Percentiles rank a stretch among this genome's conserved stretches.
Evolutionary conservation across 148 eudicot species (phyloP).

Genomic region (Polygonum aviculare): DNA sequence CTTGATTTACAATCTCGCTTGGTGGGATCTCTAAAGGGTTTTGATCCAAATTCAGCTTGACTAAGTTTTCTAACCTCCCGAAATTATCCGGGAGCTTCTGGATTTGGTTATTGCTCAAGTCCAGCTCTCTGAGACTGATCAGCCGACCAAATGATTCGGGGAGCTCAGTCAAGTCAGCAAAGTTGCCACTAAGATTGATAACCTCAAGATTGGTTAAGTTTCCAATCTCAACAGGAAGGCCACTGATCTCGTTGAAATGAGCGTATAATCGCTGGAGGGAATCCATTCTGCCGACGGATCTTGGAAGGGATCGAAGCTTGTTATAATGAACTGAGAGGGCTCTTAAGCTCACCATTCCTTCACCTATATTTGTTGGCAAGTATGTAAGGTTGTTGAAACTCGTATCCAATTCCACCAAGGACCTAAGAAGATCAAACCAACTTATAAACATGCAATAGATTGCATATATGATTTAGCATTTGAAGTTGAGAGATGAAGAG

Average conservation of each 20-base stretch:
- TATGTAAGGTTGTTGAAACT: slow-evolving; percentile 76
- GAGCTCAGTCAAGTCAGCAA: slow-evolving; percentile 72
- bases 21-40: slow-evolving; percentile 81
- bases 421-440: slow-evolving; percentile 34
- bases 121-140: slow-evolving; percentile 63
- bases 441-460: neutral
- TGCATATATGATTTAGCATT: neutral
- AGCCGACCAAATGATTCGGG: slow-evolving; percentile 67
- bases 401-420: slow-evolving; percentile 71
- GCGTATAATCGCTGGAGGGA: slow-evolving; percentile 56
- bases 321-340: slow-evolving; percentile 57
- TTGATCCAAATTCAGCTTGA: slow-evolving; percentile 66
- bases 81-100: slow-evolving; percentile 68
- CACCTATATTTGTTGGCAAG: slow-evolving; percentile 83
- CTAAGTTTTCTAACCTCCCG: slow-evolving; percentile 58
- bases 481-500: neutral
- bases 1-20: slow-evolving; percentile 47
- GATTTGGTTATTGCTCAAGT: slow-evolving; percentile 88
- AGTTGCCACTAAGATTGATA: slow-evolving; percentile 73
- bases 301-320: slow-evolving; percentile 85
- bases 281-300: slow-evolving; percentile 74
- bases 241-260: slow-evolving; percentile 87
- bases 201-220: slow-evolving; percentile 57
- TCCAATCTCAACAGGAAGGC: slow-evolving; percentile 62
- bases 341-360: slow-evolving; percentile 50